Base-by-base conservation (phyloP, 371 early-diverging fungal genomes). In the Mortierella sp. region DNA sequence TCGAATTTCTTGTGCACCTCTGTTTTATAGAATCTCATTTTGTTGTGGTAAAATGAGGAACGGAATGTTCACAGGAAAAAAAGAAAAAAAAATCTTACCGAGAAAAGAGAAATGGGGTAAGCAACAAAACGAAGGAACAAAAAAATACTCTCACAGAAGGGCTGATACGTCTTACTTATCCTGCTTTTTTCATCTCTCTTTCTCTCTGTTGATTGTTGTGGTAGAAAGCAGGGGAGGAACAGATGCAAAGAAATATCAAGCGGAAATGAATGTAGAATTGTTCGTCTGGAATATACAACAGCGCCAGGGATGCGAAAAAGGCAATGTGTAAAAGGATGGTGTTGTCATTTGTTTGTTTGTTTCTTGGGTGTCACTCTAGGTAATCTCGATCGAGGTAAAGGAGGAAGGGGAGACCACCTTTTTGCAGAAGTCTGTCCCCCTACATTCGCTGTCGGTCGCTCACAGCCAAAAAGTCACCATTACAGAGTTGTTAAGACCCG, bases 321-420 rank as follows among this genome's bases (percentile, higher is more conserved):
- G 18, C 51, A 32, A 46, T 12, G 48, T 11, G 14, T 1, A 29
- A 27, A 63, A 14, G 35, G 32, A 10, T 10, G 58, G 63, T 60
- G 63, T 6, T 60, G 63, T 35, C 21, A 35, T 35, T 63, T 60
- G 60, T 58, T 60, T 60, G 60, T 63, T 63, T 63, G 29, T 29
- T 58, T 58, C 60, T 63, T 35, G 6, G 32, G 63, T 3, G 5
- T 21, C 51, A 51, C 6, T 63, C 63, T 63, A 63, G 63, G 63
- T 63, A 35, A 63, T 63, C 63, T 63, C 35, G 35, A 51, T 63
- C 63, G 38, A 7, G 32, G 38, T 51, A 21, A 6, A 51, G 21
- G 5, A 18, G 21, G 2, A 18, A 51, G 21, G 21, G 51, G 51
- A 51, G 51, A 21, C 51, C 51, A 18, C 21, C 6, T 18, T 51